phyloP scores from a whole-genome alignment of 2,329 filamentous ascomycete genomes.

The Davidsoniella eucalypti region DNA sequence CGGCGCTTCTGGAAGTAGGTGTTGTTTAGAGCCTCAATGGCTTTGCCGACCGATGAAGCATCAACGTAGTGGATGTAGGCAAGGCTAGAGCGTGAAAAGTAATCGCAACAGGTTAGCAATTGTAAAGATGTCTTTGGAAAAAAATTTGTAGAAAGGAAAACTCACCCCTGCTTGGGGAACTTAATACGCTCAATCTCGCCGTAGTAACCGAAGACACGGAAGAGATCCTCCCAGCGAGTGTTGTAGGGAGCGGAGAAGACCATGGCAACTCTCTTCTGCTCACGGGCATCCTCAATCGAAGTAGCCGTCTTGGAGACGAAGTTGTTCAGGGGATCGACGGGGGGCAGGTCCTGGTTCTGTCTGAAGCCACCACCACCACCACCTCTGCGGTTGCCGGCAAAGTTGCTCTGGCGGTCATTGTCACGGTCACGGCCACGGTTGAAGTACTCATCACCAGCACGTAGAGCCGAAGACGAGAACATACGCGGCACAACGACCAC shows the following conservation, averaged over 20 bases:
- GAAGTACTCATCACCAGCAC: not conserved
- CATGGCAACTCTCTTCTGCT: constrained; percentile 9
- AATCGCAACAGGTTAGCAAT: not conserved
- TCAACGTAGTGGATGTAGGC: constrained; percentile 10
- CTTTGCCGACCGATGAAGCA: constrained; percentile 2
- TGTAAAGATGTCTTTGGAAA: not conserved
- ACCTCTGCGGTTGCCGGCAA: not conserved
- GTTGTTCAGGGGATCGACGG: constrained; percentile 7
- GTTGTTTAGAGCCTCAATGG: constrained; percentile 8
- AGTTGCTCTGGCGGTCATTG: constrained; percentile 2
- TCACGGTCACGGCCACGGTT: not conserved
- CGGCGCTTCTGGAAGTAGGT: constrained; percentile 12
- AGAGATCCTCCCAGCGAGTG: constrained; percentile 11
- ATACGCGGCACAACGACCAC: constrained; percentile 1
- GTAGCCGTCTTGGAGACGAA: constrained; percentile 10
- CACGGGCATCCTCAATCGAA: constrained; percentile 3
- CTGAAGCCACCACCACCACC: not conserved
- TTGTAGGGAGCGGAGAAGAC: constrained; percentile 8
- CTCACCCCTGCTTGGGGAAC: constrained; percentile 10
- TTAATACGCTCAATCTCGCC: constrained; percentile 12
- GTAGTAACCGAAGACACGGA: constrained; percentile 12
- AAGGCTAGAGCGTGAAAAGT: not conserved
- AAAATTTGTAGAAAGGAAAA: not conserved
- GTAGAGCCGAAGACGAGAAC: constrained; percentile 3
- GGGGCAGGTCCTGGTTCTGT: not conserved